Conservation (phyloP, 2,329 filamentous ascomycete genomes). For the Geosmithia flava region DNA sequence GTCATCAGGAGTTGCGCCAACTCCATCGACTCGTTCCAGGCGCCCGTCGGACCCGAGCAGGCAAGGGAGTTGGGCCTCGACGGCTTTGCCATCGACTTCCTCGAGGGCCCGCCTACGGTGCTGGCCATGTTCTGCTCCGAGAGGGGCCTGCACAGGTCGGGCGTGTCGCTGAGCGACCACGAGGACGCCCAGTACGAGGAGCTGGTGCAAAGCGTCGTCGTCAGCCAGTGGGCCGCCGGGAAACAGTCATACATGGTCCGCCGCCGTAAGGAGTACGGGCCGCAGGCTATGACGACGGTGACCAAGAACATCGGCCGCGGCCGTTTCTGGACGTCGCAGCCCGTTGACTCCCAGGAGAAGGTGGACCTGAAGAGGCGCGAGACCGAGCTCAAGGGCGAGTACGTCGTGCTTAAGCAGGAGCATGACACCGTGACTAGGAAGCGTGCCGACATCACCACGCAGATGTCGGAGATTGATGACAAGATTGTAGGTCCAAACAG, state of each 20-base stretch:
- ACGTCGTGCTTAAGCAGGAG: constrained; percentile 18
- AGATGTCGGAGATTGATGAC: constrained; percentile 26
- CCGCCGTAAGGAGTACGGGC: constrained; percentile 70
- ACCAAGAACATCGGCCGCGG: constrained; percentile 50
- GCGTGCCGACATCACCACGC: constrained; percentile 25
- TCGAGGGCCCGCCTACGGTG: constrained; percentile 72
- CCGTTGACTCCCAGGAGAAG: constrained; percentile 57
- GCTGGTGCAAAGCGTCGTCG: constrained; percentile 42
- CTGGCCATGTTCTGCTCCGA: constrained; percentile 79
- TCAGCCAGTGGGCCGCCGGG: constrained; percentile 61
- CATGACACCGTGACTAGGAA: constrained; percentile 22
- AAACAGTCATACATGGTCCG: constrained; percentile 50
- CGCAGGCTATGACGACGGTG: constrained; percentile 56
- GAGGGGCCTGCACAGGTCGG: constrained; percentile 54
- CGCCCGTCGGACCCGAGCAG: constrained; percentile 42
- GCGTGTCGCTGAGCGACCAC: constrained; percentile 50
- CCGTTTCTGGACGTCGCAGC: constrained; percentile 63
- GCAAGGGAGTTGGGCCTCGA: constrained; percentile 55
- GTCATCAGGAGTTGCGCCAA: constrained; percentile 53
- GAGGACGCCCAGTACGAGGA: constrained; percentile 54
- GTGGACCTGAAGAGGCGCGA: constrained; percentile 44
- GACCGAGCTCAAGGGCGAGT: constrained; percentile 23
- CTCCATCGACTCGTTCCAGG: constrained; percentile 39
- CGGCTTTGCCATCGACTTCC: constrained; percentile 64
- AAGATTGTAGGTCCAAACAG: constrained; percentile 18